Conservation (phyloP, 768 basidiomycete genomes). For the Suillus paluster region DNA sequence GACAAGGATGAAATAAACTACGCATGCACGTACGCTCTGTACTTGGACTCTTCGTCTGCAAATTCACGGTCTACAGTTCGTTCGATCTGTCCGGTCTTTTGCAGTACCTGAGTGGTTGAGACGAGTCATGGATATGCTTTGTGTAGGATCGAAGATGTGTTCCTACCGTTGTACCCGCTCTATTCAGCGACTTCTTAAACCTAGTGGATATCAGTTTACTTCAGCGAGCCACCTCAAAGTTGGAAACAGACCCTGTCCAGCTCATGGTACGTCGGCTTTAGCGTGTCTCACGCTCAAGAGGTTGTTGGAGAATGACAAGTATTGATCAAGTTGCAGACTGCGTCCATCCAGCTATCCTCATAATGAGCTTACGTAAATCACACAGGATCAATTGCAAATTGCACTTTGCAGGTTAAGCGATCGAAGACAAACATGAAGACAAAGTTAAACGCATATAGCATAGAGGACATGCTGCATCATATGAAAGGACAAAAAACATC, state of each 20-base stretch:
- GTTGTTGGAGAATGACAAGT: background rate
- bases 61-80: slow-evolving; percentile 95
- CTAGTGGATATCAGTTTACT: slow-evolving; percentile 43
- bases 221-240: background rate
- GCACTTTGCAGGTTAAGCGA: background rate
- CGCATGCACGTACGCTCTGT: slow-evolving; percentile 68
- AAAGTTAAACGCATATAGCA: background rate
- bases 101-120: slow-evolving; percentile 65
- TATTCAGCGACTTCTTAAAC: slow-evolving; percentile 92
- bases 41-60: slow-evolving; percentile 89
- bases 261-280: slow-evolving; percentile 42
- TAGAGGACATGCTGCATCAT: background rate
- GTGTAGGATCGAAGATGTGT: slow-evolving; percentile 72
- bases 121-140: slow-evolving; percentile 42
- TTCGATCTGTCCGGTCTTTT: slow-evolving; percentile 99
- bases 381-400: background rate
- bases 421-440: background rate
- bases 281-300: background rate
- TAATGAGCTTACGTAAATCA: background rate
- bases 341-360: background rate
- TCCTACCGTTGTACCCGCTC: slow-evolving; percentile 87
- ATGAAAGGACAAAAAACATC: background rate
- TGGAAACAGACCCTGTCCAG: slow-evolving; percentile 54
- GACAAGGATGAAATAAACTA: slow-evolving; percentile 3
- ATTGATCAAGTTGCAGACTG: background rate